Conservation (phyloP, 768 basidiomycete genomes). For the Lentinula lateritia region DNA sequence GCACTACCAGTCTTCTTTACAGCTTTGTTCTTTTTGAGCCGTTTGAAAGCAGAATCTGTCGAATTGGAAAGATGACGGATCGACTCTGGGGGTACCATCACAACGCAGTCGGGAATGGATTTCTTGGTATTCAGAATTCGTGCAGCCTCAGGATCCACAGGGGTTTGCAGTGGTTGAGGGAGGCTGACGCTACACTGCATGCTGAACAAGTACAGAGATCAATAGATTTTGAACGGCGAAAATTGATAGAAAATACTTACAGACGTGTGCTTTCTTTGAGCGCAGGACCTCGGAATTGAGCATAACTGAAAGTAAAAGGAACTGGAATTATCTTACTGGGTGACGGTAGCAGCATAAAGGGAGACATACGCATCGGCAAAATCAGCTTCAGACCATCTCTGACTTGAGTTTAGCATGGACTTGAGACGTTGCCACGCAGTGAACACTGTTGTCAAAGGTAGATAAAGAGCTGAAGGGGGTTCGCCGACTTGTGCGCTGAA, state of each 20-base stretch:
- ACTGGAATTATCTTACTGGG: neutral
- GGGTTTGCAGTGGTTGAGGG: conserved; percentile 32
- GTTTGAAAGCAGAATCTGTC: conserved; percentile 40
- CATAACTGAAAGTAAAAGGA: conserved; percentile 29
- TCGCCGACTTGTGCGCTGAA: conserved; percentile 24
- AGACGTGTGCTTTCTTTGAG: conserved; percentile 34
- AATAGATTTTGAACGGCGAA: neutral
- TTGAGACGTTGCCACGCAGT: conserved; percentile 39
- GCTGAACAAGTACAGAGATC: conserved; percentile 19
- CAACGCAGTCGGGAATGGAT: conserved; percentile 42
- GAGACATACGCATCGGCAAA: conserved; percentile 45
- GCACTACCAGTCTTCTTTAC: conserved; percentile 29
- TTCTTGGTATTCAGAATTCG: conserved; percentile 42
- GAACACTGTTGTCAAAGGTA: conserved; percentile 35
- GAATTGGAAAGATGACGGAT: conserved; percentile 37
- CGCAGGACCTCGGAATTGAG: conserved; percentile 42
- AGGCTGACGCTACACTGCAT: conserved; percentile 44
- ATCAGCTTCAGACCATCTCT: conserved; percentile 51
- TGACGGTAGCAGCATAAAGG: neutral
- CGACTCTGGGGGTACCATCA: conserved; percentile 36
- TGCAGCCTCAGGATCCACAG: conserved; percentile 20
- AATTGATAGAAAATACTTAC: conserved; percentile 21
- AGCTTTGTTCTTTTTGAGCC: conserved; percentile 34
- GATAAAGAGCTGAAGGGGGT: conserved; percentile 19
- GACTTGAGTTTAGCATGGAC: conserved; percentile 35